Base-by-base conservation (phyloP, 2,329 filamentous ascomycete species). In the Drechslerella stenobrocha region DNA sequence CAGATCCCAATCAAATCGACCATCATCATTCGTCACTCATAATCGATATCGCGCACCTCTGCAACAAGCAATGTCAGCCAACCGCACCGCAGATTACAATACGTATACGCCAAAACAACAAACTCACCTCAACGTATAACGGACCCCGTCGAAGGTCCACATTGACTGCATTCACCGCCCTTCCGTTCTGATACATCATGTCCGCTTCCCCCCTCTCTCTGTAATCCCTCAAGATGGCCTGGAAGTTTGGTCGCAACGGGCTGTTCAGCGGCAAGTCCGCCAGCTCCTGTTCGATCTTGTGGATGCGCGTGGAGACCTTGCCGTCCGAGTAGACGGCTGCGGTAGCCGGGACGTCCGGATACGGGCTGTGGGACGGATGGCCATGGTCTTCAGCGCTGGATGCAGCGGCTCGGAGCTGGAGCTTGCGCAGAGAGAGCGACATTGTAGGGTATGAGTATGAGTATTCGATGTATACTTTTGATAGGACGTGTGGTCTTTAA, bases 141-240 rank as follows among this genome's bases (percentile, higher is more conserved):
- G 63, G 55, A 15, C 63, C 63, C 22, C 50, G 42, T 22, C 20
- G 47, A 44, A 67, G 45, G 45, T 67, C 63, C 15, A 59, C 50
- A 42, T 67, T 60, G 5, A 56, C 20, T 13, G 34, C 56, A 52
- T 59, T 45, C 23, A 67, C 44, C 4, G 44, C 28, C 8, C 50
- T 13, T 30, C 63, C 63, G 18, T 67, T 67, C 50, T 67, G 63
- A 18, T 67, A 67, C 48, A 67, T 55, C 63, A 67, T 40, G 26
- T 37, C 50, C 11, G 63, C 63, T 11, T 51, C 63, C 0, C 63
- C 63, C 22, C 60, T 67, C 47, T 67, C 50, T 30, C 30, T 50
- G 28, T 60, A 60, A 26, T 67, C 63, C 23, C 42, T 67, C 35
- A 67, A 22, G 11, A 55, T 67, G 5, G 63, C 63, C n/a, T 67